A percentile compares a stretch with the other conserved stretches of the same genome.
Evolutionary conservation across 257 asterid genomes (phyloP).

Genomic region (Gentiana macrophylla): DNA sequence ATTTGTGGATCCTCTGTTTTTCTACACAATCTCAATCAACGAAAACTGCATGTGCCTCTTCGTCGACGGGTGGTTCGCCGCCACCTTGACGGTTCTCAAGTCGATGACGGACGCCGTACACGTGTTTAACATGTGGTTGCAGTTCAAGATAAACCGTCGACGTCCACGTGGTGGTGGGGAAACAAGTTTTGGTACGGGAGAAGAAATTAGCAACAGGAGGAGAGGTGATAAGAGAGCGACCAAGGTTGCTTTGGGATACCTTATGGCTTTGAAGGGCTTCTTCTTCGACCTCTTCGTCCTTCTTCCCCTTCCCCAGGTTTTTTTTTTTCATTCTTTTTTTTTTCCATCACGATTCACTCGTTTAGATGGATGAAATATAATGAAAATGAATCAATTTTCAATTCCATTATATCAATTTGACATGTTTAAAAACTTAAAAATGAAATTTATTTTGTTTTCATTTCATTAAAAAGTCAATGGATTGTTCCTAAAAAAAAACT

Average conservation of each 20-base stretch:
- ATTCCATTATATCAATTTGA: too few relatives aligned
- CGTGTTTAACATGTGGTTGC: slow-evolving; percentile 85
- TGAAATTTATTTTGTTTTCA: too few relatives aligned
- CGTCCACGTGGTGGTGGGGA: slow-evolving; percentile 8
- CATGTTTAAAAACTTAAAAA: too few relatives aligned
- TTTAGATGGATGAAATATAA: too few relatives aligned
- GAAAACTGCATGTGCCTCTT: slow-evolving; percentile 76
- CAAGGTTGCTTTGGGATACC: slow-evolving; percentile 31
- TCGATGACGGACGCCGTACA: slow-evolving; percentile 83
- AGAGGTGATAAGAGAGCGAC: slow-evolving; percentile 9
- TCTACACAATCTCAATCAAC: slow-evolving; percentile 73
- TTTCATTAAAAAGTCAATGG: too few relatives aligned
- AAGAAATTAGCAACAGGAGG: neutral
- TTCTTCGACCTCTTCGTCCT: slow-evolving; percentile 75
- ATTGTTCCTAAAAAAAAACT: too few relatives aligned
- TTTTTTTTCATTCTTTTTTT: neutral
- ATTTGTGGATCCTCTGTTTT: slow-evolving; percentile 76
- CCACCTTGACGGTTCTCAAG: slow-evolving; percentile 70
- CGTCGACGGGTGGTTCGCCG: slow-evolving; percentile 87
- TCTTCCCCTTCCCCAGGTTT: slow-evolving; percentile 91
- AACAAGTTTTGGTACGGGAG: slow-evolving; percentile 1
- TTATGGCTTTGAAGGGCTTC: slow-evolving; percentile 53
- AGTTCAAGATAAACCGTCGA: slow-evolving; percentile 36
- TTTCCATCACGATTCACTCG: neutral
- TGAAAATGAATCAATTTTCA: too few relatives aligned